phyloP scores from a whole-genome alignment of 2,329 filamentous ascomycete species.

The Verticillium alfalfae region DNA sequence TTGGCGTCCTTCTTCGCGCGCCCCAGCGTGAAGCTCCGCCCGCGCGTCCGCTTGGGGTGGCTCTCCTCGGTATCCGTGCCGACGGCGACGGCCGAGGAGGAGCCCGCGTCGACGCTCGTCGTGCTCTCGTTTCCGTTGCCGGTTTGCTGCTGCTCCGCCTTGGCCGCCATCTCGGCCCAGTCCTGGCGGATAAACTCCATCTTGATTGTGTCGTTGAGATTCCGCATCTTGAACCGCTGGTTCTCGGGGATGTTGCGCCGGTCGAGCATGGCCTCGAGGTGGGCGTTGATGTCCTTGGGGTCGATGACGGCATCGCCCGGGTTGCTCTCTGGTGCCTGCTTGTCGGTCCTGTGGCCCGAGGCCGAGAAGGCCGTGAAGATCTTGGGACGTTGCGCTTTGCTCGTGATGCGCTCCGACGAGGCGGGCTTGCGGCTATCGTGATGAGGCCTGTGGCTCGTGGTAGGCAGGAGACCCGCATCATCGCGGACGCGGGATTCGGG shows the following conservation, averaged over 20 bases:
- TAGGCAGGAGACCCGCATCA: slow-evolving; percentile 9
- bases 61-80: slow-evolving; percentile 35
- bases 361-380: slow-evolving; percentile 31
- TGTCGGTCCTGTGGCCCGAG: slow-evolving; percentile 29
- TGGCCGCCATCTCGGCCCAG: slow-evolving; percentile 61
- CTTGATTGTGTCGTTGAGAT: slow-evolving; percentile 83
- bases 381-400: slow-evolving; percentile 34
- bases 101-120: slow-evolving; percentile 25
- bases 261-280: slow-evolving; percentile 64
- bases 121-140: slow-evolving; percentile 34
- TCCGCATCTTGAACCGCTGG: slow-evolving; percentile 91
- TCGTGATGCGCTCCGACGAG: slow-evolving; percentile 16
- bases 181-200: slow-evolving; percentile 92
- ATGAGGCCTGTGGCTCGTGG: slow-evolving; percentile 13
- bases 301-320: slow-evolving; percentile 49
- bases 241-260: slow-evolving; percentile 90
- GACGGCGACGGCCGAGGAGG: slow-evolving; percentile 20
- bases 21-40: slow-evolving; percentile 73
- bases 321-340: slow-evolving; percentile 22
- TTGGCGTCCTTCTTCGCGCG: slow-evolving; percentile 57
- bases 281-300: slow-evolving; percentile 48
- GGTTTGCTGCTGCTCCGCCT: slow-evolving; percentile 22
- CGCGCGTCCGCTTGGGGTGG: slow-evolving; percentile 57
- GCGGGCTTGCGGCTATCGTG: slow-evolving; percentile 6
- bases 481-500: slow-evolving; percentile 9